phyloP scores from a whole-genome alignment of 352 stramenopile genomes.

The Phytophthora capsici region DNA sequence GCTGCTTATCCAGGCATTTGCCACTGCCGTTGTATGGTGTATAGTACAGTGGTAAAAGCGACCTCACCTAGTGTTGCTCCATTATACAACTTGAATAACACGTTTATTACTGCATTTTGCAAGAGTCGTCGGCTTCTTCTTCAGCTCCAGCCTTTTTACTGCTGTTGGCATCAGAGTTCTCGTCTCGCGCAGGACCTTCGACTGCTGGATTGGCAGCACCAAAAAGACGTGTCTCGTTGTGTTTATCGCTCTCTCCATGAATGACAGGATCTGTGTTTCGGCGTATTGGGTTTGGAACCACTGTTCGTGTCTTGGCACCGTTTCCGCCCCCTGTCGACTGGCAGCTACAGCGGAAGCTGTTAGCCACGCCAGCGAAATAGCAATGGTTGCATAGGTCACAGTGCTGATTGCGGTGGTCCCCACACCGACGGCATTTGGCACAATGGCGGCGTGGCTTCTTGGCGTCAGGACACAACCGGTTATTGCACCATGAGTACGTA shows the following conservation, averaged over 20 bases:
- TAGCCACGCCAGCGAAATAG: constrained; percentile 86
- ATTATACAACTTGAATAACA: background rate
- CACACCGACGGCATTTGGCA: constrained; percentile 78
- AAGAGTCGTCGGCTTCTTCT: constrained; percentile 63
- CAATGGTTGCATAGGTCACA: constrained; percentile 85
- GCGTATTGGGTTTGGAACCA: constrained; percentile 50
- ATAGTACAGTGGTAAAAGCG: background rate
- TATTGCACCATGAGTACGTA: constrained; percentile 86
- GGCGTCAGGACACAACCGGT: constrained; percentile 72
- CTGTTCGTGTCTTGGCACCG: constrained; percentile 52
- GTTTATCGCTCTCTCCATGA: constrained; percentile 9
- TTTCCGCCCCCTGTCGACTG: constrained; percentile 43
- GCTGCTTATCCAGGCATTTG: constrained; percentile 3
- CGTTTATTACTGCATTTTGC: constrained; percentile 62
- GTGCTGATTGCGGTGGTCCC: constrained; percentile 82
- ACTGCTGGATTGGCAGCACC: constrained; percentile 13
- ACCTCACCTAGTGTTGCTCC: background rate
- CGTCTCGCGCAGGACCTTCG: constrained; percentile 27
- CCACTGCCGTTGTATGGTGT: constrained; percentile 9
- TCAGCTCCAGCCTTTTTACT: constrained; percentile 36
- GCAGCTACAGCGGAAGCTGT: constrained; percentile 85
- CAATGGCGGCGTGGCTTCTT: constrained; percentile 86
- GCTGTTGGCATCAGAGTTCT: constrained; percentile 43
- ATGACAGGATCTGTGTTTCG: constrained; percentile 23
- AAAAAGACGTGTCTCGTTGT: constrained; percentile 20